Evolutionary conservation across 805 yeast species (phyloP).

Genomic region (Suhomyces pyralidae): DNA sequence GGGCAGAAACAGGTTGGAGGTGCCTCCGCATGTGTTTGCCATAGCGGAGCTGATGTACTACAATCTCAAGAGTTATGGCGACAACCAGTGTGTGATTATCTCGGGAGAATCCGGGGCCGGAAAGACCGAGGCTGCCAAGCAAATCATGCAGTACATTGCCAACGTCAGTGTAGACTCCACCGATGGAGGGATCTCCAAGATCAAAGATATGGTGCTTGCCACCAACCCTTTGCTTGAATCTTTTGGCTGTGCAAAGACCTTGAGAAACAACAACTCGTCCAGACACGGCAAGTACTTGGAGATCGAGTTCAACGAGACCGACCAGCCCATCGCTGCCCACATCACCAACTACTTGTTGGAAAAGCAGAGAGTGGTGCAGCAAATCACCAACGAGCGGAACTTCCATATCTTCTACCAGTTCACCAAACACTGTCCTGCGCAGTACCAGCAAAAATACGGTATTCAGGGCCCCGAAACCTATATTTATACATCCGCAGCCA

Average conservation of each 20-base stretch:
- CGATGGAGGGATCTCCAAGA: constrained; percentile 64
- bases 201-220: constrained; percentile 96
- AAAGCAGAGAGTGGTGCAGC: constrained; percentile 96
- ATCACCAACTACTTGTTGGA: constrained; percentile 93
- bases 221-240: constrained; percentile 91
- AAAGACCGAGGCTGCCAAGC: constrained; percentile 95
- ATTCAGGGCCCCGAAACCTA: constrained; percentile 93
- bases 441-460: constrained; percentile 80
- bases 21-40: constrained; percentile 97
- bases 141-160: constrained; percentile 96
- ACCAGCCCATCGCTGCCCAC: constrained; percentile 92
- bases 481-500: constrained; percentile 80
- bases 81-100: constrained; percentile 94
- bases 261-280: constrained; percentile 84
- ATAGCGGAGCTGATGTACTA: constrained; percentile 97
- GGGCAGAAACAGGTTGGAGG: constrained; percentile 92
- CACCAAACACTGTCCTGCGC: constrained; percentile 84
- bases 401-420: constrained; percentile 97
- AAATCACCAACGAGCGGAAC: constrained; percentile 86
- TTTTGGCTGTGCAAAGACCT: constrained; percentile 91
- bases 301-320: constrained; percentile 70
- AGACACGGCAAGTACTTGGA: constrained; percentile 93
- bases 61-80: constrained; percentile 89
- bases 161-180: constrained; percentile 70
- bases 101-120: constrained; percentile 99